phyloP scores from a whole-genome alignment of 345 rosid genomes.

The Hibiscus tridactylites region DNA sequence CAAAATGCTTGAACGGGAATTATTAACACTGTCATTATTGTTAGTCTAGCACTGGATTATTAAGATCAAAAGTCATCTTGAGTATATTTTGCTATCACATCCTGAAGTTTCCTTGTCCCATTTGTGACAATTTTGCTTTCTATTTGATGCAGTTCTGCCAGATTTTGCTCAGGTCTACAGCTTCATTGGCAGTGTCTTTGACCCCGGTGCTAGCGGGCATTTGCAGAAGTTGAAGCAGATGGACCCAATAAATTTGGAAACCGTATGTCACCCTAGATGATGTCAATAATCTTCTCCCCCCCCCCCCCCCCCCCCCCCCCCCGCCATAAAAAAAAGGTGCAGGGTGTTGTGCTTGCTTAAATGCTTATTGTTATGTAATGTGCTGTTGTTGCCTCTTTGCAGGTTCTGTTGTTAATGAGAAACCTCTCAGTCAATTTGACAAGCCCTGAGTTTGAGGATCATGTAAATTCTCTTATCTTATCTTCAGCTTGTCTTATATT shows the following conservation, averaged over 20 bases:
- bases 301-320: neutral
- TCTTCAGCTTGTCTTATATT: neutral
- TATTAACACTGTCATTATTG: neutral
- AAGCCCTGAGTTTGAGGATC: constrained; percentile 73
- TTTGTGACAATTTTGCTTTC: neutral
- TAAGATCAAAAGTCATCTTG: neutral
- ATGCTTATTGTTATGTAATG: neutral
- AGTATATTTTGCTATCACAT: neutral
- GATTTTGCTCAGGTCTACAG: constrained; percentile 92
- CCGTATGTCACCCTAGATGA: constrained; percentile 37
- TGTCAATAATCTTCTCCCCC: neutral
- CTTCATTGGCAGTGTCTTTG: constrained; percentile 85
- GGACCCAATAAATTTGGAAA: constrained; percentile 84
- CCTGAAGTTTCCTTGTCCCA: neutral
- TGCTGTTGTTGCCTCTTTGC: constrained; percentile 17
- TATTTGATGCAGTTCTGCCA: constrained; percentile 57
- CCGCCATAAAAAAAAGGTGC: too few relatives aligned
- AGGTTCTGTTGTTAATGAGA: constrained; percentile 74
- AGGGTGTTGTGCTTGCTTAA: neutral
- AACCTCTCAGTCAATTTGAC: constrained; percentile 64
- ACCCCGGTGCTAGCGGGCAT: constrained; percentile 59
- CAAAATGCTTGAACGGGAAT: neutral
- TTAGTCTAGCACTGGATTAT: neutral
- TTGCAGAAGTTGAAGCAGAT: constrained; percentile 73
- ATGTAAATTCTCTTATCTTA: constrained; percentile 39